phyloP scores from a whole-genome alignment of 306 rosid species.

The Canavalia ensiformis region DNA sequence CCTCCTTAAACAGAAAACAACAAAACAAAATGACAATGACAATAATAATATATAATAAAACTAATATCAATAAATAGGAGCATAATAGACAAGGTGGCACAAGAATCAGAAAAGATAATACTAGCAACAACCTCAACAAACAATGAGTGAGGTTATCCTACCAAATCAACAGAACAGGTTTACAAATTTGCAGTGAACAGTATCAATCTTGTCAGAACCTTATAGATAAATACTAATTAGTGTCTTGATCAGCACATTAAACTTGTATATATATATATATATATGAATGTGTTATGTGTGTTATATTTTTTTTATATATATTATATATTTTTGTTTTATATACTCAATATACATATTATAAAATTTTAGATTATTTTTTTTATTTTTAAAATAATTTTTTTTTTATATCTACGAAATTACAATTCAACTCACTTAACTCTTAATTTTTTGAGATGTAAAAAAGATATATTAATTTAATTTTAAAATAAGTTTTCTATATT shows the following conservation, averaged over 20 bases:
- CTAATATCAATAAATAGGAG: neutral
- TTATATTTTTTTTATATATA: no score
- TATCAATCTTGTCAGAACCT: neutral
- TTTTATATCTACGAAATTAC: no score
- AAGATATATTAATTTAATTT: no score
- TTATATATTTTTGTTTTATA: no score
- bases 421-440: no score
- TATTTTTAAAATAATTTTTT: no score
- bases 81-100: neutral
- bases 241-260: neutral
- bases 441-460: no score
- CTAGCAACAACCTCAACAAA: conserved; percentile 3
- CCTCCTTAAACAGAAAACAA: conserved; percentile 41
- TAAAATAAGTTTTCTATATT: no score
- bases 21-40: conserved; percentile 17
- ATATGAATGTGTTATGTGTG: no score
- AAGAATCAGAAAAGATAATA: conserved; percentile 33
- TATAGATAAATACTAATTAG: conserved; percentile 24
- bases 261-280: no score
- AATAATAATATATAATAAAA: neutral
- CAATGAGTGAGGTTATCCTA: conserved; percentile 15
- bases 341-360: no score
- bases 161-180: neutral
- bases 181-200: neutral
- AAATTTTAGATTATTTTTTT: no score